A percentile compares a stretch with the other conserved stretches of the same genome.
phyloP scores from a whole-genome alignment of 2,329 filamentous ascomycete genomes.

The Cordyceps sp. region DNA sequence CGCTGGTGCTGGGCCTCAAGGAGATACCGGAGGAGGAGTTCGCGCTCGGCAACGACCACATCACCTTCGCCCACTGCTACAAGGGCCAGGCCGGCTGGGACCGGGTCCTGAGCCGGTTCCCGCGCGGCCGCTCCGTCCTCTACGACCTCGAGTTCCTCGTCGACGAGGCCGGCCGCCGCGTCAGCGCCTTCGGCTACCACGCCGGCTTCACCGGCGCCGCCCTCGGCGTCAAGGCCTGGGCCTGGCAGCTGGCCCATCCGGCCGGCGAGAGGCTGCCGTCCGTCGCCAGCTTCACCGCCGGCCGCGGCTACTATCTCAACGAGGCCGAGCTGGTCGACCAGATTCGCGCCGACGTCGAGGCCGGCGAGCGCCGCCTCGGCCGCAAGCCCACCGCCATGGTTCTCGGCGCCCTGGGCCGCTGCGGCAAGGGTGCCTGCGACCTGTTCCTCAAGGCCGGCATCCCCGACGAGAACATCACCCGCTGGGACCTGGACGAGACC shows the following conservation, averaged over 20 bases:
- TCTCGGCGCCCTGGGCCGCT: slow-evolving; percentile 72
- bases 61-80: slow-evolving; percentile 60
- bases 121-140: slow-evolving; percentile 41
- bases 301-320: slow-evolving; percentile 53
- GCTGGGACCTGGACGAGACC: slow-evolving; percentile 67
- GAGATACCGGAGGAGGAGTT: slow-evolving; percentile 62
- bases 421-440: slow-evolving; percentile 71
- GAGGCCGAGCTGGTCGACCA: slow-evolving; percentile 37
- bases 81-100: slow-evolving; percentile 69
- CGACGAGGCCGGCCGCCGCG: slow-evolving; percentile 52
- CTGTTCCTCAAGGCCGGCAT: slow-evolving; percentile 56
- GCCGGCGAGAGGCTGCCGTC: slow-evolving; percentile 44
- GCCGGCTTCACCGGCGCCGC: slow-evolving; percentile 65
- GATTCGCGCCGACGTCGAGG: slow-evolving; percentile 26
- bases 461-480: slow-evolving; percentile 26
- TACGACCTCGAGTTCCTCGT: slow-evolving; percentile 79
- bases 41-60: slow-evolving; percentile 15
- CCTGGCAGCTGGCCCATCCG: slow-evolving; percentile 61
- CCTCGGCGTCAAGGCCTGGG: slow-evolving; percentile 65
- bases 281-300: slow-evolving; percentile 10
- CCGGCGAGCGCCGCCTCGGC: slow-evolving; percentile 57
- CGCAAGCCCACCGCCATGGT: slow-evolving; percentile 61
- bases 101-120: slow-evolving; percentile 62
- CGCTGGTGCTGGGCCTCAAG: slow-evolving; percentile 63
- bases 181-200: slow-evolving; percentile 57